Evolutionary conservation across 2,329 filamentous ascomycete species (phyloP).

Genomic region (Apiospora kogelbergensis): DNA sequence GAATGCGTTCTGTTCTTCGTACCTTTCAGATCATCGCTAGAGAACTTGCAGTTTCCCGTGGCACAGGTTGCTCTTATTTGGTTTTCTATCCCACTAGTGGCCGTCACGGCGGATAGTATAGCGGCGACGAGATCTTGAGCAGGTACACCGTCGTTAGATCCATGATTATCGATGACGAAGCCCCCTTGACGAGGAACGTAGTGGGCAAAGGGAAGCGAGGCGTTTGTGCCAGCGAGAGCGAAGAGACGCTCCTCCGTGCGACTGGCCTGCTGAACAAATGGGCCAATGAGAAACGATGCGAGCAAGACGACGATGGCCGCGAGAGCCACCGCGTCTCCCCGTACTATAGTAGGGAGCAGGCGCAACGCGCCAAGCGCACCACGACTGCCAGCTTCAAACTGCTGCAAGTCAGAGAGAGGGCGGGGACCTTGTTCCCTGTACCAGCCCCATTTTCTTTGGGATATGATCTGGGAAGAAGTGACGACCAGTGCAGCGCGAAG

Average conservation of each 20-base stretch:
- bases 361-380: not conserved
- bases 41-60: not conserved
- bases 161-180: not conserved
- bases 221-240: not conserved
- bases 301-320: not conserved
- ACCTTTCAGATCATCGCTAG: not conserved
- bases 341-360: not conserved
- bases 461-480: not conserved
- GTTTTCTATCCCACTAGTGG: not conserved
- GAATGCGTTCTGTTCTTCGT: not conserved
- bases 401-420: not conserved
- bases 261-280: not conserved
- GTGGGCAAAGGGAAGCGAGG: not conserved
- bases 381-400: not conserved
- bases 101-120: not conserved
- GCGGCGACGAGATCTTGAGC: not conserved
- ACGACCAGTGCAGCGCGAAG: not conserved
- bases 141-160: not conserved
- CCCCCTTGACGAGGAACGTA: not conserved
- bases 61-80: not conserved
- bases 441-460: not conserved
- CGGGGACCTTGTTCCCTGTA: not conserved
- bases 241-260: not conserved
- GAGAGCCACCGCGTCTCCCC: not conserved
- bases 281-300: not conserved